Evolutionary conservation across 2,329 filamentous ascomycete genomes (phyloP), one percentile per base, ranked within the genome.

Genomic region (Pseudofabraea citricarpa): DNA sequence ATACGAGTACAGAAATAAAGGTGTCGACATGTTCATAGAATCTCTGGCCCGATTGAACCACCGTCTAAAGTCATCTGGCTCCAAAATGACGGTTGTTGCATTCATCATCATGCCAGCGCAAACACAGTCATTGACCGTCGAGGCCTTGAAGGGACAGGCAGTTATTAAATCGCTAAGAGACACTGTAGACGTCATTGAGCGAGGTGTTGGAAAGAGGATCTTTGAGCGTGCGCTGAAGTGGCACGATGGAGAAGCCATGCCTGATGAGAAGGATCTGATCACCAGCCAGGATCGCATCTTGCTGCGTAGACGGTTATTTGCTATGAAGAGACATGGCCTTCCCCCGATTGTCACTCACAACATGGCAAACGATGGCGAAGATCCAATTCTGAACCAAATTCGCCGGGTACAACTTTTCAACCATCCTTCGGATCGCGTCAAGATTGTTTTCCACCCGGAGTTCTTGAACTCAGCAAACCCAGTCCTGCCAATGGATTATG

Each of bases 71-170:
- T 69, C 69, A 40, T 69, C 82, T 6, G 88, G 88, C 38, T 95
- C 89, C 56, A 94, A 93, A 68, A 90, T 84, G 63, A 97, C 93
- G 0, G 85, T 98, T 6, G 91, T 98, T 15, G 91, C 93, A 16
- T 98, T 98, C 64, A 87, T 98, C 66, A 97, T 98, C 64, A 95
- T 98, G 89, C 93, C 93, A 3, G 93, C 93, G 1, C 90, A 97
- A 68, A 97, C 91, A 2, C 87, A 89, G 6, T 96, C 91, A 0
- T 75, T 98, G 43, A 95, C 93, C 0, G 93, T 97, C 2, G 93
- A 97, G 64, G 89, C 93, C 1, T 77, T 98, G 49, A 95, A 95
- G 67, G 93, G 93, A 36, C 93, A 98, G 67, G 93, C 93, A 1
- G 91, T 96, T 32, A 91, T 97, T 70, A 98, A 97, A 68, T 95